Evolutionary conservation across 192 early-diverging fungal genomes (phyloP).

Genomic region (Coemansia sp.): DNA sequence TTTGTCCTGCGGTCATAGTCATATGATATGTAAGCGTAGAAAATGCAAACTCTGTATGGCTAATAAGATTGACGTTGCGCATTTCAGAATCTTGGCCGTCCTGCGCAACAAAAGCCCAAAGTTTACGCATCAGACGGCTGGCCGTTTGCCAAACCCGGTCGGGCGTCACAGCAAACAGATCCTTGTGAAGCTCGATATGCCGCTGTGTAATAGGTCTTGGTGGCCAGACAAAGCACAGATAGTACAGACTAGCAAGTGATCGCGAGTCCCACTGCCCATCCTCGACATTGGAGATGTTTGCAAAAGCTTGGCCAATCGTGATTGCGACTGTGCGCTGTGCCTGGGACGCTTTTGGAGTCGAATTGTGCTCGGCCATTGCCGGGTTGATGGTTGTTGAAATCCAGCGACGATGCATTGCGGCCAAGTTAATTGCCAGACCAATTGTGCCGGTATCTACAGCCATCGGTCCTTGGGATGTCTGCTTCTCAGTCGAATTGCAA

Average conservation of each 20-base stretch:
- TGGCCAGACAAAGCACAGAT: conserved; percentile 49
- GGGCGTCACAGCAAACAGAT: conserved; percentile 34
- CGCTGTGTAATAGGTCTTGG: conserved; percentile 31
- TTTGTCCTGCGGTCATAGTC: conserved; percentile 24
- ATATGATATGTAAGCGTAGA: conserved; percentile 30
- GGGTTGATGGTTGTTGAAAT: conserved; percentile 26
- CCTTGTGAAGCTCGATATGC: conserved; percentile 29
- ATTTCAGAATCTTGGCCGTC: not conserved
- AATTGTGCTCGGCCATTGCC: conserved; percentile 27
- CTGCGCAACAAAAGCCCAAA: conserved; percentile 1
- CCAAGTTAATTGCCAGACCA: conserved; percentile 27
- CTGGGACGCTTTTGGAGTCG: conserved; percentile 23
- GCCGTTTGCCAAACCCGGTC: conserved; percentile 41
- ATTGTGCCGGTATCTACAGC: conserved; percentile 9
- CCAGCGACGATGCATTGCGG: conserved; percentile 42
- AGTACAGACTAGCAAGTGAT: conserved; percentile 27
- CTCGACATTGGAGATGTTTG: conserved; percentile 9
- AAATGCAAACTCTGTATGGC: conserved; percentile 20
- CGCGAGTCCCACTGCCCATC: conserved; percentile 12
- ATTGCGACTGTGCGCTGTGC: conserved; percentile 25
- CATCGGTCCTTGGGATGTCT: not conserved
- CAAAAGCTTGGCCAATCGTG: conserved; percentile 16
- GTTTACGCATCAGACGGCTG: conserved; percentile 21
- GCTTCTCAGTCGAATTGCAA: not conserved
- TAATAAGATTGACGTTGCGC: conserved; percentile 15